These are phyloP conservation scores for Cylindrotheca closterium DNA, from an alignment of 108 stramenopile species.

Conservation along the genomic window DNA sequence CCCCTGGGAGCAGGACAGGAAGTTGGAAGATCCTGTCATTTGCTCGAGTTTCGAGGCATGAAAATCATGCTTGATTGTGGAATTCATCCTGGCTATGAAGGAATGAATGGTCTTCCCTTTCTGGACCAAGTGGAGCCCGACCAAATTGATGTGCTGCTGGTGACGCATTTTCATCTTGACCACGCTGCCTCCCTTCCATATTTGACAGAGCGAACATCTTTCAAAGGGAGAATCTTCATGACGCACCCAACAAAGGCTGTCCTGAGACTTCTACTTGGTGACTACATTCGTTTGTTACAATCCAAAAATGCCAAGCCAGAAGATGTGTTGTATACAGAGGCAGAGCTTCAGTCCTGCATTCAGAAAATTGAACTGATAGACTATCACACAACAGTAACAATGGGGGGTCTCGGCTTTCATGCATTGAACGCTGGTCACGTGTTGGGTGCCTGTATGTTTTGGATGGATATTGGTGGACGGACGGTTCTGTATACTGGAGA, in stretches of 20 bases:
- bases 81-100: slow-evolving; percentile 97
- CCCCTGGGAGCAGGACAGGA: slow-evolving; percentile 85
- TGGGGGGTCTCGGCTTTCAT: slow-evolving; percentile 91
- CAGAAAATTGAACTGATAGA: slow-evolving; percentile 96
- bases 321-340: slow-evolving; percentile 90
- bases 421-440: slow-evolving; percentile 98
- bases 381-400: slow-evolving; percentile 90
- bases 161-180: slow-evolving; percentile 98
- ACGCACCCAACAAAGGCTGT: slow-evolving; percentile 99
- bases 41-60: slow-evolving; percentile 93
- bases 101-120: slow-evolving; percentile 88
- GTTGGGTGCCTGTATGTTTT: slow-evolving; percentile 98
- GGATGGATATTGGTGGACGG: slow-evolving; percentile 93
- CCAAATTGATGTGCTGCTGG: slow-evolving; percentile 84
- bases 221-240: slow-evolving; percentile 95
- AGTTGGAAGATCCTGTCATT: slow-evolving; percentile 97
- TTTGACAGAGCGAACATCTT: slow-evolving; percentile 96
- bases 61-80: slow-evolving; percentile 97
- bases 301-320: slow-evolving; percentile 70
- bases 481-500: slow-evolving; percentile 97
- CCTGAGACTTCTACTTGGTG: slow-evolving; percentile 87
- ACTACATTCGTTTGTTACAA: slow-evolving; percentile 85
- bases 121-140: slow-evolving; percentile 88
- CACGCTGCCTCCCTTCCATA: slow-evolving; percentile 97
- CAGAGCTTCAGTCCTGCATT: slow-evolving; percentile 89